These are phyloP conservation scores for Phoma sp. DNA, from an alignment of 2,329 filamentous ascomycete species.

Conservation along the genomic window DNA sequence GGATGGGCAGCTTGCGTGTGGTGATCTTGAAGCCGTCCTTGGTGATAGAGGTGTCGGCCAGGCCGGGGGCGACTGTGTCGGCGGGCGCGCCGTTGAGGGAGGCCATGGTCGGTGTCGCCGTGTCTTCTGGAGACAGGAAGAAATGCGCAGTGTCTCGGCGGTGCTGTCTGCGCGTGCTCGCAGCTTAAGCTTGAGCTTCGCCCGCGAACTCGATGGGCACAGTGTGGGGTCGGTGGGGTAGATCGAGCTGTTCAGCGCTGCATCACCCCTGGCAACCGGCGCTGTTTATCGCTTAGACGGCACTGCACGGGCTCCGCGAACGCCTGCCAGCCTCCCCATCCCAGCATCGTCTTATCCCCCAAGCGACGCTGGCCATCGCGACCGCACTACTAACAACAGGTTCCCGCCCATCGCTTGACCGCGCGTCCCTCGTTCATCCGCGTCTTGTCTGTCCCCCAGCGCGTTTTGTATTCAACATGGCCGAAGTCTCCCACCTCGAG, in stretches of 20 bases:
- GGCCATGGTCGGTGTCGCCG: conserved; percentile 27
- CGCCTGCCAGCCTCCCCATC: conserved; percentile 10
- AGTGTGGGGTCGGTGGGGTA: conserved; percentile 20
- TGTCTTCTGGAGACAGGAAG: neutral
- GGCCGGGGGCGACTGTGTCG: conserved; percentile 42
- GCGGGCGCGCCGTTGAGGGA: conserved; percentile 40
- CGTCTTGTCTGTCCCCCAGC: neutral
- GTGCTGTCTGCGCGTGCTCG: too few species aligned
- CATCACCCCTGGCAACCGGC: conserved; percentile 9
- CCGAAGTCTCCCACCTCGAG: conserved; percentile 75
- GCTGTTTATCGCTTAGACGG: conserved; percentile 8
- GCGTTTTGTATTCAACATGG: conserved; percentile 56
- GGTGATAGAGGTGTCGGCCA: conserved; percentile 44
- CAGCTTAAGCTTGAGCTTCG: neutral
- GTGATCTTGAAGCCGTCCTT: conserved; percentile 70
- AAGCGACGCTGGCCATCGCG: conserved; percentile 13
- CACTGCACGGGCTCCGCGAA: neutral
- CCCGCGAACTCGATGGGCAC: neutral
- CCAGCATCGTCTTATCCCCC: conserved; percentile 12
- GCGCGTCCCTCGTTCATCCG: conserved; percentile 14
- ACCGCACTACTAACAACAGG: conserved; percentile 13
- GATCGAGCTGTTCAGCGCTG: neutral
- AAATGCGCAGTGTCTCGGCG: too few species aligned
- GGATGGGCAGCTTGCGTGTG: conserved; percentile 90
- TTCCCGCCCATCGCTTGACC: neutral